Conservation (phyloP, 2,329 filamentous ascomycete genomes). For the Aureobasidium zeae region DNA sequence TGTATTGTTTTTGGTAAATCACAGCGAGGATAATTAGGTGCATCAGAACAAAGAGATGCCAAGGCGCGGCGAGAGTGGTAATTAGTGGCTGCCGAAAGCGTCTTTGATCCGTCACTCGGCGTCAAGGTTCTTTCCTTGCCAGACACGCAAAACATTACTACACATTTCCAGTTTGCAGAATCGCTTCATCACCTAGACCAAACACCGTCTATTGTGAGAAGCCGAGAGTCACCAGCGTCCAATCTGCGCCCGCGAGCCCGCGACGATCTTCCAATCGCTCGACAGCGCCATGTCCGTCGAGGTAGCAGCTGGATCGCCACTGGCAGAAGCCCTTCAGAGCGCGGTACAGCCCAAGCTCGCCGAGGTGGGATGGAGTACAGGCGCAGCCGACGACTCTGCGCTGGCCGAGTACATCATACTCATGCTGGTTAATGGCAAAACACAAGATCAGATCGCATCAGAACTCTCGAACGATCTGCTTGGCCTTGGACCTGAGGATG, state of each 20-base stretch:
- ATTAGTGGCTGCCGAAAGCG: not conserved
- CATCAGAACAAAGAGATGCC: conserved; percentile 3
- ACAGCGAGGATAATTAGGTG: too few species aligned
- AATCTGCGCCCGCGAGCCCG: not conserved
- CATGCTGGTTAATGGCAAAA: conserved; percentile 94
- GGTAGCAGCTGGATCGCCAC: conserved; percentile 65
- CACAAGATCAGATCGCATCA: conserved; percentile 74
- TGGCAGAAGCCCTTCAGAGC: conserved; percentile 73
- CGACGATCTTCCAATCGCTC: too few species aligned
- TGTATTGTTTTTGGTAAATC: too few species aligned
- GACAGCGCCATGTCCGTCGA: conserved; percentile 81
- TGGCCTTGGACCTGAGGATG: conserved; percentile 70
- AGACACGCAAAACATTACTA: conserved; percentile 7
- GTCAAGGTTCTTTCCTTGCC: conserved; percentile 8
- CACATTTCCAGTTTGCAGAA: not conserved
- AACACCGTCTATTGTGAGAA: not conserved
- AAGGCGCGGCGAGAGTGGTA: not conserved
- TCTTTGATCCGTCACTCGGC: conserved; percentile 6
- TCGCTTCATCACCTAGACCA: not conserved
- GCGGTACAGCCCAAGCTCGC: conserved; percentile 84
- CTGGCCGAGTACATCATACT: conserved; percentile 94
- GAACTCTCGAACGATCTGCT: conserved; percentile 86
- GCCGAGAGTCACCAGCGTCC: not conserved
- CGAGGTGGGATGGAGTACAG: conserved; percentile 85
- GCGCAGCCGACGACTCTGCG: conserved; percentile 69